Base-by-base conservation (phyloP, 768 basidiomycete species). In the Strobilomyces dryophilus region DNA sequence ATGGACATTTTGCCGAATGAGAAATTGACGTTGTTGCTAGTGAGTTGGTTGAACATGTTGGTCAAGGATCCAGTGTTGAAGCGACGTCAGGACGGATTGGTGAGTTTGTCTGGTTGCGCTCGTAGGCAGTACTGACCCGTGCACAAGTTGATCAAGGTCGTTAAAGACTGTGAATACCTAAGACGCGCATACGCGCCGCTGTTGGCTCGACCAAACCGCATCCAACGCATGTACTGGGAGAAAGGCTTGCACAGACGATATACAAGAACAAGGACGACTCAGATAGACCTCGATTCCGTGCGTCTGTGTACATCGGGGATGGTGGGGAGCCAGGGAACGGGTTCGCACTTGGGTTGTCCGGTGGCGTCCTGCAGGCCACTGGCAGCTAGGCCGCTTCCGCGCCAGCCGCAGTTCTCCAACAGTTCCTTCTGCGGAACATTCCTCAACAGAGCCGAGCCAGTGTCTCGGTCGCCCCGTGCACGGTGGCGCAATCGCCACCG, bases 1-100 rank as follows among this genome's bases (percentile, higher is more conserved):
- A 87, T 90, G 57, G 93, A 97, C 66, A 95, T 95, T 63, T 71
- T 92, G 54, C 84, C 88, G 40, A 85, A 89, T 69, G 79, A 82
- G 53, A 88, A 88, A 60, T 70, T 95, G 63, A 77, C 93, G 59
- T 64, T 84, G 26, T 66, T 87, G 39, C 74, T 94, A 43, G 82
- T 89, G 17, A 77, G 79, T 44, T 95, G 91, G 90, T 63, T 95
- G 53, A 95, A 95, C 67, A 72, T 80, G n/a, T 69, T 92, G 53
- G 74, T 82, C 37, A 76, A 77, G 52, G 88, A 92, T 71, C 84
- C 85, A n/a, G 76, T 83, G 45, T 69, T 89, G 72, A 76, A 78
- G 62, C 78, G 75, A 57, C 82, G 84, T 61, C 71, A 70, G 46
- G 89, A 91, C 61, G 89, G 88, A 39, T 59, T 84, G 74, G 90